Evolutionary conservation across 805 yeast genomes (phyloP).

Genomic region (Saturnispora serradocipensis): DNA sequence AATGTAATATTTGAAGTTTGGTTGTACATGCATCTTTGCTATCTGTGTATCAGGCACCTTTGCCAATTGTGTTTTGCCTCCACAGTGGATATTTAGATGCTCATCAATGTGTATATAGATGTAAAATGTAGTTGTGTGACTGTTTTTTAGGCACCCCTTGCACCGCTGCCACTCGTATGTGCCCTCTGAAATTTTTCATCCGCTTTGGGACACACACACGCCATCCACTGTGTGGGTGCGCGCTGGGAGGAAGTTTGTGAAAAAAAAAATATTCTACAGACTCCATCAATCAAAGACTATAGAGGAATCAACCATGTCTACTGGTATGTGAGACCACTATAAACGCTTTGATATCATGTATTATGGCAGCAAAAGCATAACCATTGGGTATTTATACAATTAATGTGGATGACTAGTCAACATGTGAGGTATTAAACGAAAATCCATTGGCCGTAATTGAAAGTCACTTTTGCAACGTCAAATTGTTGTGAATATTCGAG

Average conservation of each 20-base stretch:
- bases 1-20: too few species aligned
- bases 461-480: too few species aligned
- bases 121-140: background rate
- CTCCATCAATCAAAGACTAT: background rate
- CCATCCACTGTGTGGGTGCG: background rate
- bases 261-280: constrained; percentile 1
- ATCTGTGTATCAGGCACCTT: too few species aligned
- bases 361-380: background rate
- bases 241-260: background rate
- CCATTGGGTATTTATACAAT: too few species aligned
- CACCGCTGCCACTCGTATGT: background rate
- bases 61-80: too few species aligned
- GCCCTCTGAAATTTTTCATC: background rate
- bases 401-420: too few species aligned
- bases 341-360: background rate
- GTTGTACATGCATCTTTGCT: too few species aligned
- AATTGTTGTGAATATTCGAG: too few species aligned
- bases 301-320: constrained; percentile 21
- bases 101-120: too few species aligned
- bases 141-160: constrained; percentile 3
- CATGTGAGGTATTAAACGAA: too few species aligned
- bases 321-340: constrained; percentile 19
- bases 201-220: background rate
- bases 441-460: too few species aligned
- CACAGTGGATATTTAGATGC: too few species aligned